Evolutionary conservation across 768 basidiomycete species (phyloP).

Genomic region (Boletus pseudo-olivaceus): DNA sequence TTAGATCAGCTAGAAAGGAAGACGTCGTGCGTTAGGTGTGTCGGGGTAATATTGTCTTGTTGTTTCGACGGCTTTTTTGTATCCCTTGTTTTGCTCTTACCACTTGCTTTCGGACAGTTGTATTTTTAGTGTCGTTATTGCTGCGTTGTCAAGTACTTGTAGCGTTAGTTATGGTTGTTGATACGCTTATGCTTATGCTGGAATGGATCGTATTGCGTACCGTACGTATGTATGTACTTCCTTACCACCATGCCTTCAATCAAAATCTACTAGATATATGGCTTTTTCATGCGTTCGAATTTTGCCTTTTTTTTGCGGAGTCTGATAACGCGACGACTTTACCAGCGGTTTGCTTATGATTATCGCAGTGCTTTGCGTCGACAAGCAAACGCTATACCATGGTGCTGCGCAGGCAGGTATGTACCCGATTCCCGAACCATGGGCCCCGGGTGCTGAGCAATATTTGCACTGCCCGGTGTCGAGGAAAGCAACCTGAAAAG

Average conservation of each 20-base stretch:
- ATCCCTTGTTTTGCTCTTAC: neutral
- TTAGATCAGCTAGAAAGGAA: slow-evolving; percentile 28
- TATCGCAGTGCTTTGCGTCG: too few species aligned
- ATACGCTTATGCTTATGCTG: neutral
- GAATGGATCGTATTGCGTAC: neutral
- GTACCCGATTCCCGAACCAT: too few species aligned
- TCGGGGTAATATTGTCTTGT: neutral
- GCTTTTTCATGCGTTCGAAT: too few species aligned
- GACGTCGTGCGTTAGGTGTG: slow-evolving; percentile 1
- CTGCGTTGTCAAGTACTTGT: neutral
- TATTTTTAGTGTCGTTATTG: neutral
- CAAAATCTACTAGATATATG: too few species aligned
- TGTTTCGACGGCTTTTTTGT: neutral
- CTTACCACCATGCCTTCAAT: neutral
- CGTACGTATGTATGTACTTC: neutral
- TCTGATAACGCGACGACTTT: too few species aligned
- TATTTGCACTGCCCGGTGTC: too few species aligned
- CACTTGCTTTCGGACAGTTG: neutral
- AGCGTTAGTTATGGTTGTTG: neutral
- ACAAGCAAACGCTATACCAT: too few species aligned
- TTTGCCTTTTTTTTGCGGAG: too few species aligned
- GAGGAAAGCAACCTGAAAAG: too few species aligned
- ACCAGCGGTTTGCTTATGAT: too few species aligned
- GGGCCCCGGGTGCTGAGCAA: too few species aligned
- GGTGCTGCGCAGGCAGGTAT: too few species aligned